Evolutionary conservation across 345 rosid genomes (phyloP), one percentile per base, ranked within the genome.

Genomic region (Linum usitatissimum): DNA sequence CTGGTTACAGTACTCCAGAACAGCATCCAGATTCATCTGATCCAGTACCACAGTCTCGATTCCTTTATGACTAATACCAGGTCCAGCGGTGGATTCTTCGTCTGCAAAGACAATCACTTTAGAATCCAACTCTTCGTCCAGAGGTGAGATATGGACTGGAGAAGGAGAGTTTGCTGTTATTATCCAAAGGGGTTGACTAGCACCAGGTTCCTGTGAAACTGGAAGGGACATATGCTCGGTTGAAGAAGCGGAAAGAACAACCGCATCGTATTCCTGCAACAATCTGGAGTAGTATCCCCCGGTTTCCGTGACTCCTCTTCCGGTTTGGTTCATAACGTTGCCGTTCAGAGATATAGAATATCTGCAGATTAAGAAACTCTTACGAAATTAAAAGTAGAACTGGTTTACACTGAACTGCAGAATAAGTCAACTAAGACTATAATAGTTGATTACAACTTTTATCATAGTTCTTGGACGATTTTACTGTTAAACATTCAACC

Each of bases 211-310:
- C 68, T 70, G 81, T 6, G 95, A 85, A 2, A 62, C 38, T 38
- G 82, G 80, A 66, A 70, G 49, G 0, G 82, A 61, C 48, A 66
- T 72, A 17, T 71, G 59, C 66, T 72, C 73, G 58, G 60, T 17
- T 17, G 81, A 72, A 18, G 84, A 77, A 23, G 86, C 61, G 0
- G 91, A 84, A 64, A 81, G 60, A 60, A 92, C 71, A 13, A 89
- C 30, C 15, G 78, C 94, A 64, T 92, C 85, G n/a, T 84, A 83
- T 74, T 93, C 87, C 63, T 83, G 91, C 58, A 84, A 76, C 69
- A 92, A 64, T 69, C 71, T 74, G 19, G 83, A 85, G 81, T 85
- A 84, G 80, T 87, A 81, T 56, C 98, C 93, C 70, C 90, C 87
- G 54, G 31, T 14, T 63, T 75, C 72, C 0, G 62, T 30, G 30